phyloP scores from a whole-genome alignment of 2,329 filamentous ascomycete genomes.

The Fusarium sp. region DNA sequence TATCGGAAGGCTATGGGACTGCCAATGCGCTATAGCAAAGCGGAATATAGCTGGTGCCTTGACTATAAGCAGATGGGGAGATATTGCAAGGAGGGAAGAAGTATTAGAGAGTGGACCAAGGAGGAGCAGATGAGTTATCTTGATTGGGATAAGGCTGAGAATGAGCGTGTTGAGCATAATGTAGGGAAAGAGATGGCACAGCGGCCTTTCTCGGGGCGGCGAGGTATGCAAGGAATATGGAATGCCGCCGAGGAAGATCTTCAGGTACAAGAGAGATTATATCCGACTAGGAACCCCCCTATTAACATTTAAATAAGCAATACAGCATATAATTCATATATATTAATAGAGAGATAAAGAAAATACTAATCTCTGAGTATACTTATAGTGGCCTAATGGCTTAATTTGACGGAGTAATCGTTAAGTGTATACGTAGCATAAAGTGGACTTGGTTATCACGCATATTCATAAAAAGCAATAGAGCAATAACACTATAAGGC shows the following conservation, averaged over 20 bases:
- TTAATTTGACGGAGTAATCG: not conserved
- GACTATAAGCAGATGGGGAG: conserved; percentile 9
- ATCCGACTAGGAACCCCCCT: not conserved
- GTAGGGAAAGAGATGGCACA: not conserved
- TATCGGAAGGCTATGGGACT: conserved; percentile 4
- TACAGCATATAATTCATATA: not conserved
- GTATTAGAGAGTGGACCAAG: not conserved
- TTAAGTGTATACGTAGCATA: not conserved
- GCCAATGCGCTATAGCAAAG: conserved; percentile 3
- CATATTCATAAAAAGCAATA: not conserved
- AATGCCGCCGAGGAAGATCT: conserved; percentile 1
- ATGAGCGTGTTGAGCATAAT: not conserved
- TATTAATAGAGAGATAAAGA: not conserved
- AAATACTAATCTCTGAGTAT: not conserved
- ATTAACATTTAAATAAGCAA: not conserved
- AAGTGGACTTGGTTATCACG: not conserved
- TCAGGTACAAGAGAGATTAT: not conserved
- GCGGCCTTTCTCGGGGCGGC: not conserved
- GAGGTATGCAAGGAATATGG: conserved; percentile 1
- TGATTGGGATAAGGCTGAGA: conserved; percentile 8
- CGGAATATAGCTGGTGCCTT: conserved; percentile 4
- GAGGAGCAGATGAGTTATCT: conserved; percentile 9
- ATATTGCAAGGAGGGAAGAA: not conserved
- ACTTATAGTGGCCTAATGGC: not conserved
- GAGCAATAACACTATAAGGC: not conserved